Evolutionary conservation across 768 basidiomycete species (phyloP), one percentile per base, ranked within the genome.

Genomic region (Suillus spraguei): DNA sequence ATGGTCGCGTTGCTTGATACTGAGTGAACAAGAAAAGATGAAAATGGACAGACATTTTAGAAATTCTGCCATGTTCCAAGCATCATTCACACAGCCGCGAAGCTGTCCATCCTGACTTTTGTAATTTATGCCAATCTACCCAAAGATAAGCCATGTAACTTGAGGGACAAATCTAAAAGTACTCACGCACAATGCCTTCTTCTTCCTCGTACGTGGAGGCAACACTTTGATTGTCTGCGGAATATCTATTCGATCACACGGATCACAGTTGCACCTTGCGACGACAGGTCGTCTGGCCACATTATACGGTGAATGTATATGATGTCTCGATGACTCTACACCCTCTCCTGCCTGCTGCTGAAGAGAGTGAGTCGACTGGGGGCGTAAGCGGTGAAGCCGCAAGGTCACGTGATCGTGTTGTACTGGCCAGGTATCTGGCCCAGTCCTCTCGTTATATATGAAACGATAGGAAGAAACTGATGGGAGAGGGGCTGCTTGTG

Each of bases 31-130:
- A 28, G 56, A 28, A 11, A 9, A 13, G 1, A 39, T 11, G 24
- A 54, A 62, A 36, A 35, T 28, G 39, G 10, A 58, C 56, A 5
- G 16, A 58, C 56, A 58, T 58, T 38, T 28, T 28, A 94, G 74
- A 81, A 95, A 96, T 17, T 79, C 75, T 64, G 83, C 79, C 50
- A 96, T 85, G 71, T 94, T 95, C 60, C 79, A 75, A 1, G 89
- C 94, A 73, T 97, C 95, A 71, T 96, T 96, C 70, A 95, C 89
- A 71, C 95, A 97, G 5, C 95, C 95, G 7, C 78, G 74, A 3
- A 96, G 78, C 68, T 87, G 83, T 17, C 82, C 81, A 17, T 72
- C 74, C 67, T 86, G 84, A 0, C 89, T 88, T 35, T 81, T 74
- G 72, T 96, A 96, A 73, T 92, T 92, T 68, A 95, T 92, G 3